Evolutionary conservation across 345 rosid genomes (phyloP).

Genomic region (Eucalyptus cloeziana): DNA sequence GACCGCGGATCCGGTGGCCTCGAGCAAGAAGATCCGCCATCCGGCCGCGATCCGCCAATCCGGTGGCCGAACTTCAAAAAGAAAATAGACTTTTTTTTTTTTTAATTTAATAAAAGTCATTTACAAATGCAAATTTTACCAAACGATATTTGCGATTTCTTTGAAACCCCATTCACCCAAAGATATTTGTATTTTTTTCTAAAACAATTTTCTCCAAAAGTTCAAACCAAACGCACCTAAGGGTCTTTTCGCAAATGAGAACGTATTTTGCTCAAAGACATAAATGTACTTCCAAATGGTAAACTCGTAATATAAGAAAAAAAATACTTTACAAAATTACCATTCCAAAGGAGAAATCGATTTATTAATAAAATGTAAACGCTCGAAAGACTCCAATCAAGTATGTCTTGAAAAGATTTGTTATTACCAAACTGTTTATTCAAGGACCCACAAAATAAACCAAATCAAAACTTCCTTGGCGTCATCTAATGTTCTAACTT

Average conservation of each 20-base stretch:
- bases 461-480: neutral
- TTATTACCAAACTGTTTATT: neutral
- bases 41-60: too few species aligned
- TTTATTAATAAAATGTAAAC: neutral
- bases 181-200: too few species aligned
- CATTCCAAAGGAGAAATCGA: rapidly evolving
- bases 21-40: too few species aligned
- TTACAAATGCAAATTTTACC: too few species aligned
- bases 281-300: neutral
- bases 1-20: too few species aligned
- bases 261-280: neutral
- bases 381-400: rapidly evolving
- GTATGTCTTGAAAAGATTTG: neutral
- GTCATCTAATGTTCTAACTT: neutral
- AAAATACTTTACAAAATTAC: neutral
- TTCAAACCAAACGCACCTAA: too few species aligned
- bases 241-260: neutral
- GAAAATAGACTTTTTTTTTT: too few species aligned
- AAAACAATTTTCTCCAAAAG: too few species aligned
- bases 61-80: too few species aligned
- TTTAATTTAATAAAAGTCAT: too few species aligned
- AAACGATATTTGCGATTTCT: too few species aligned
- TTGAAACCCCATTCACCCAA: too few species aligned
- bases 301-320: rapidly evolving
- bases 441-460: neutral